These are phyloP conservation scores for Lactarius tabidus DNA, from an alignment of 768 basidiomycete species.

Conservation along the genomic window DNA sequence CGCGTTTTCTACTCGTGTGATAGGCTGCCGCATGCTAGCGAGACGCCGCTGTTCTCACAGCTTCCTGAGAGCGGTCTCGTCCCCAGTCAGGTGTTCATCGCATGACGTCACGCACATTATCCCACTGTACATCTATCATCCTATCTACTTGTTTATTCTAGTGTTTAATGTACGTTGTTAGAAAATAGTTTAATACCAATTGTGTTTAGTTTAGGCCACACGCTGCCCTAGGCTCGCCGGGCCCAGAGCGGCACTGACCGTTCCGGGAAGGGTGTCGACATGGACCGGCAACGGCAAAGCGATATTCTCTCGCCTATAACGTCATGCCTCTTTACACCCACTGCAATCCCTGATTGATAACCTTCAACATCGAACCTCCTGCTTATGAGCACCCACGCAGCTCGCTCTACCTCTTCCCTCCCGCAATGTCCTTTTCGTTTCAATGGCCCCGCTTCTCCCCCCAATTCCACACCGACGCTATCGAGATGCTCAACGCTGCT, in stretches of 20 bases:
- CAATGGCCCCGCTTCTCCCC: conserved; percentile 97
- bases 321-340: not conserved
- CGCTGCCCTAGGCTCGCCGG: not conserved
- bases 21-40: not conserved
- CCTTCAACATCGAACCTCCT: not conserved
- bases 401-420: not conserved
- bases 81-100: not conserved
- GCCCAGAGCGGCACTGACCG: not conserved
- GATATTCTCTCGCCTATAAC: not conserved
- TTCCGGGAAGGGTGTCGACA: not conserved
- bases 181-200: not conserved
- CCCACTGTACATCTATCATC: too few species aligned
- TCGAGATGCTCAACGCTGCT: conserved; percentile 93
- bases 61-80: not conserved
- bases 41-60: not conserved
- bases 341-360: not conserved
- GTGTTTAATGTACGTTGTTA: not conserved
- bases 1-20: not conserved
- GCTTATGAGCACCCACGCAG: not conserved
- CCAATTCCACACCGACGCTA: conserved; percentile 94
- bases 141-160: not conserved
- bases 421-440: conserved; percentile 83
- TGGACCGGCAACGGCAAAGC: not conserved
- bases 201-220: too few species aligned
- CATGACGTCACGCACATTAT: not conserved